A percentile compares a stretch with the other conserved stretches of the same genome.
Evolutionary conservation across 192 early-diverging fungal species (phyloP).

Genomic region (Chytriomyces sp.): DNA sequence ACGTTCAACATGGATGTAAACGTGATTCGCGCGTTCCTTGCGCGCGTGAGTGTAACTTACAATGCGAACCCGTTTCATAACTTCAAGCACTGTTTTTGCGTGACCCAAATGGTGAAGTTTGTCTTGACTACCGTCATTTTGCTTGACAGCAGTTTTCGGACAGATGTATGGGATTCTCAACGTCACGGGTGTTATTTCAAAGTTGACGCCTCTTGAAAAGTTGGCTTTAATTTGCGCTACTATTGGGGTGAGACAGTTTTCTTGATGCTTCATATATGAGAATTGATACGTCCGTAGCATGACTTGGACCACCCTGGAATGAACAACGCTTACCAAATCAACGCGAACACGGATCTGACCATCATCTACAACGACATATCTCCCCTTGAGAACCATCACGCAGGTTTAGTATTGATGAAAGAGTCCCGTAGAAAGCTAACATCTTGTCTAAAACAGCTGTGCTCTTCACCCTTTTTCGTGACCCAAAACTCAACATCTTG

Average conservation of each 20-base stretch:
- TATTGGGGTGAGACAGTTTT: conserved; percentile 38
- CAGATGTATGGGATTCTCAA: conserved; percentile 51
- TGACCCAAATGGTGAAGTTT: conserved; percentile 44
- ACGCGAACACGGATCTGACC: conserved; percentile 51
- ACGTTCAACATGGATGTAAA: conserved; percentile 37
- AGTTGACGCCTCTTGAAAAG: conserved; percentile 42
- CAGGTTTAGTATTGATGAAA: conserved; percentile 26
- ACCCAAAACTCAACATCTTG: conserved; percentile 33
- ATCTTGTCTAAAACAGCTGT: conserved; percentile 25
- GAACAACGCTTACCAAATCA: conserved; percentile 60
- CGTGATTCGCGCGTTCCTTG: conserved; percentile 35
- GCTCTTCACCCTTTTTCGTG: conserved; percentile 42
- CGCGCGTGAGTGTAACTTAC: conserved; percentile 30
- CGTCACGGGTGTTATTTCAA: conserved; percentile 38
- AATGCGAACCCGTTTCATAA: conserved; percentile 53
- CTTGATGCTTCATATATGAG: neutral
- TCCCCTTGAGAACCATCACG: conserved; percentile 55
- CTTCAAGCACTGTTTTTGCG: conserved; percentile 54
- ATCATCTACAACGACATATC: conserved; percentile 56
- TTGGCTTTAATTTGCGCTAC: conserved; percentile 37
- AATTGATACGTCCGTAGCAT: conserved; percentile 8
- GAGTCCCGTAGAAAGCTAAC: neutral
- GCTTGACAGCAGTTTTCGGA: neutral
- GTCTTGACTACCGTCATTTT: neutral
- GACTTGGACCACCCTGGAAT: conserved; percentile 47